Conservation (phyloP, 768 basidiomycete species). For the Leccinum pellstonianum region DNA sequence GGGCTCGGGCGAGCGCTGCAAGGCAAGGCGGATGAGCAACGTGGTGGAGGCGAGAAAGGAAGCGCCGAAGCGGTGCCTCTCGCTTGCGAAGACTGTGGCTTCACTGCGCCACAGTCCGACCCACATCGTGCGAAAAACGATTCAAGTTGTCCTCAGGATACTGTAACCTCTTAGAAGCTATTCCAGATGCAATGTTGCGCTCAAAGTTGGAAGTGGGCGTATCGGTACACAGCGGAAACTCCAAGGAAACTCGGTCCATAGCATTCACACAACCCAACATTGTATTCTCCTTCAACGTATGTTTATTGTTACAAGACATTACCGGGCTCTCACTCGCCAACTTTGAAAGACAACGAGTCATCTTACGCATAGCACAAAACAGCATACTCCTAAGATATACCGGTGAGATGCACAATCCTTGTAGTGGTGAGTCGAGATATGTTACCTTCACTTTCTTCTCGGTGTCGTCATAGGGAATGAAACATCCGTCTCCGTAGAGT, state of each 20-base stretch:
- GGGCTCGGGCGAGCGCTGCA: too few species aligned
- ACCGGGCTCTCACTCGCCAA: not conserved
- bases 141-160: not conserved
- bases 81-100: too few species aligned
- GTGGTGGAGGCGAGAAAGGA: too few species aligned
- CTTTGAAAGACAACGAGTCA: not conserved
- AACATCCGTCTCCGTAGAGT: conserved; percentile 51
- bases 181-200: not conserved
- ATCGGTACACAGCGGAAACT: not conserved
- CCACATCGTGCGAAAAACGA: not conserved
- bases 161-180: not conserved
- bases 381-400: conserved; percentile 37
- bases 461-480: conserved; percentile 50
- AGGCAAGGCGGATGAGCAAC: too few species aligned
- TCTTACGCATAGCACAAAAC: conserved; percentile 39
- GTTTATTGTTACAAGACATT: conserved; percentile 11
- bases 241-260: not conserved
- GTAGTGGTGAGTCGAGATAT: not conserved
- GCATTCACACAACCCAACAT: not conserved
- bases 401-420: not conserved
- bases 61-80: too few species aligned
- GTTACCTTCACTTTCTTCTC: conserved; percentile 54
- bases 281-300: not conserved
- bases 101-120: too few species aligned
- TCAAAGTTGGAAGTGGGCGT: not conserved